Percentiles rank a stretch among this genome's conserved stretches.
These are phyloP conservation scores for Lodderomyces metapsilosis DNA, from an alignment of 1,139 yeast genomes.

Conservation along the genomic window DNA sequence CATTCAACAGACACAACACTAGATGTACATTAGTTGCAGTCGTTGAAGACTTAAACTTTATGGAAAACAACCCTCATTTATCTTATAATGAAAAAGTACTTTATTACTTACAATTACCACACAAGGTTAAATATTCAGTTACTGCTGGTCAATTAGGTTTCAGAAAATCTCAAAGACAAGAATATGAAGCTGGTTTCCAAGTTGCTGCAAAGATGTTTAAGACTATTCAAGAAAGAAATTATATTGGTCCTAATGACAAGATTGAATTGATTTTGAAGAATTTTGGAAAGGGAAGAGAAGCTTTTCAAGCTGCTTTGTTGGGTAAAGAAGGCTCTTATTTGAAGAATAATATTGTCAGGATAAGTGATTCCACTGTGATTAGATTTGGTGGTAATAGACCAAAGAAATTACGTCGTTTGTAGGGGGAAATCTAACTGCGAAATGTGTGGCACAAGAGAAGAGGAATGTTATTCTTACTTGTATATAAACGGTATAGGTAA, in stretches of 20 bases:
- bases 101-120: slow-evolving; percentile 77
- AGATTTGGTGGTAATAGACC: slow-evolving; percentile 92
- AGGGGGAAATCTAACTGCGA: too few relatives aligned
- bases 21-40: slow-evolving; percentile 73
- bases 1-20: slow-evolving; percentile 81
- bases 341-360: slow-evolving; percentile 61
- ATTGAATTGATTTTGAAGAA: slow-evolving; percentile 75
- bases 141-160: slow-evolving; percentile 76
- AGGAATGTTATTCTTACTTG: background rate
- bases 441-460: too few relatives aligned
- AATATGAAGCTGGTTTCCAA: slow-evolving; percentile 93
- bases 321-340: slow-evolving; percentile 85
- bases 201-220: slow-evolving; percentile 74
- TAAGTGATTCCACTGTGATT: slow-evolving; percentile 76
- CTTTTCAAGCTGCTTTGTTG: slow-evolving; percentile 77
- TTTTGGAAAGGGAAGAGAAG: slow-evolving; percentile 87
- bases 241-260: slow-evolving; percentile 50
- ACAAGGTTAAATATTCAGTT: slow-evolving; percentile 64
- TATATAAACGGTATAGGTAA: too few relatives aligned
- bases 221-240: slow-evolving; percentile 59
- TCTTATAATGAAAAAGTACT: slow-evolving; percentile 74
- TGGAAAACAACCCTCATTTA: slow-evolving; percentile 54
- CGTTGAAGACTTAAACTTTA: slow-evolving; percentile 60
- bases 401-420: slow-evolving; percentile 71
- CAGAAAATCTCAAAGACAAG: slow-evolving; percentile 79